These are phyloP conservation scores for Colletotrichum eleusines DNA, from an alignment of 2,329 filamentous ascomycete genomes.

Conservation along the genomic window DNA sequence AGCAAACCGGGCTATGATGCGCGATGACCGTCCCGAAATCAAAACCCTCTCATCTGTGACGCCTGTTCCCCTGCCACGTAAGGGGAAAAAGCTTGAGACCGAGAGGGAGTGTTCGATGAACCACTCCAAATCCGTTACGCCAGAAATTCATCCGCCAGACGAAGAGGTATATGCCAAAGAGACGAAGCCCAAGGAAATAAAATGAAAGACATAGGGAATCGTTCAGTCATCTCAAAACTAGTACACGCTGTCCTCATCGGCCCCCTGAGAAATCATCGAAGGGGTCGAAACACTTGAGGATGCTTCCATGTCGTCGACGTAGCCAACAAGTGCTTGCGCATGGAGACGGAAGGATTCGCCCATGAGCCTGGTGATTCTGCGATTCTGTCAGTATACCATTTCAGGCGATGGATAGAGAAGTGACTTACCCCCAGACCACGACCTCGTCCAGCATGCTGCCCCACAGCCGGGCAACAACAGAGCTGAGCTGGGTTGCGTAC, in stretches of 20 bases:
- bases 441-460: conserved; percentile 98
- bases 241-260: conserved; percentile 79
- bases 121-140: conserved; percentile 37
- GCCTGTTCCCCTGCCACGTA: conserved; percentile 29
- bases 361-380: conserved; percentile 92
- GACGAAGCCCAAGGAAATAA: conserved; percentile 48
- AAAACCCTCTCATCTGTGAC: conserved; percentile 34
- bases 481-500: conserved; percentile 87
- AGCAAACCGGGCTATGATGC: conserved; percentile 12
- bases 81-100: conserved; percentile 33
- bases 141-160: conserved; percentile 45
- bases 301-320: conserved; percentile 85
- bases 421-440: conserved; percentile 97
- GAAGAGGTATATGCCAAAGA: conserved; percentile 61
- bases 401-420: neutral
- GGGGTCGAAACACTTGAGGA: conserved; percentile 78
- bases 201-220: conserved; percentile 61
- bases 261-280: conserved; percentile 78
- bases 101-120: conserved; percentile 33
- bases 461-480: conserved; percentile 95
- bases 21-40: conserved; percentile 14
- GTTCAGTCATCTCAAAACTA: conserved; percentile 66
- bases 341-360: conserved; percentile 98
- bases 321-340: conserved; percentile 92
- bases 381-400: conserved; percentile 40